Evolutionary conservation across 1,284 basidiomycete genomes (phyloP).

Genomic region (Moesziomyces sp.): DNA sequence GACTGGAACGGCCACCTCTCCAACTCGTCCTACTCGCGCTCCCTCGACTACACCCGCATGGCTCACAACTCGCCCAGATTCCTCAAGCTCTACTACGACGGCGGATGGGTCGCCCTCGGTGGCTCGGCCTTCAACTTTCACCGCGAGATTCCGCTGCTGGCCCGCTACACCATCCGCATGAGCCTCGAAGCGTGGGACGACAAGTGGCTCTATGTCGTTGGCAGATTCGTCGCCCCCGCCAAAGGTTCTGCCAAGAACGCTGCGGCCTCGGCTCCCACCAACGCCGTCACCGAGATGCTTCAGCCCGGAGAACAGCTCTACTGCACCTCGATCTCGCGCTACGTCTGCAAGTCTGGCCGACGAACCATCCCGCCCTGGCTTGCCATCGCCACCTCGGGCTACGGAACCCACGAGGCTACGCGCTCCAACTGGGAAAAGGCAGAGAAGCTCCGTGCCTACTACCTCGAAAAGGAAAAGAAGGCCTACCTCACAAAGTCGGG

Average conservation of each 20-base stretch:
- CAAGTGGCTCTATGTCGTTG: conserved; percentile 58
- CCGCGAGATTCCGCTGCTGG: conserved; percentile 50
- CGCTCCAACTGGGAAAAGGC: conserved; percentile 55
- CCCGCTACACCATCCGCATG: conserved; percentile 44
- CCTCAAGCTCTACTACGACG: conserved; percentile 47
- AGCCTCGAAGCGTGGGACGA: conserved; percentile 55
- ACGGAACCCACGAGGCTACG: conserved; percentile 40
- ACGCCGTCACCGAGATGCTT: conserved; percentile 8
- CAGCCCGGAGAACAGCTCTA: conserved; percentile 43
- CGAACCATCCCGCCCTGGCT: conserved; percentile 62
- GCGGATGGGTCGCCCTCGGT: conserved; percentile 47
- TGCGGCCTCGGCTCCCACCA: neutral
- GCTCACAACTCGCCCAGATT: conserved; percentile 35
- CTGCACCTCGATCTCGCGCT: conserved; percentile 53
- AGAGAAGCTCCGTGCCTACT: conserved; percentile 37
- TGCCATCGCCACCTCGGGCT: conserved; percentile 53
- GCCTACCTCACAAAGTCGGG: conserved; percentile 26
- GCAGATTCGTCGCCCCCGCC: conserved; percentile 34
- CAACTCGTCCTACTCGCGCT: conserved; percentile 50
- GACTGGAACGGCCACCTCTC: conserved; percentile 56
- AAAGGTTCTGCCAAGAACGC: conserved; percentile 1
- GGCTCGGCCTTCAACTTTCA: conserved; percentile 51
- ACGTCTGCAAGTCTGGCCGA: conserved; percentile 53
- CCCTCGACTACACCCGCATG: conserved; percentile 50
- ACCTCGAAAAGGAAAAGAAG: conserved; percentile 21